Base-by-base conservation (phyloP, 345 rosid species). In the Syzygium grande region DNA sequence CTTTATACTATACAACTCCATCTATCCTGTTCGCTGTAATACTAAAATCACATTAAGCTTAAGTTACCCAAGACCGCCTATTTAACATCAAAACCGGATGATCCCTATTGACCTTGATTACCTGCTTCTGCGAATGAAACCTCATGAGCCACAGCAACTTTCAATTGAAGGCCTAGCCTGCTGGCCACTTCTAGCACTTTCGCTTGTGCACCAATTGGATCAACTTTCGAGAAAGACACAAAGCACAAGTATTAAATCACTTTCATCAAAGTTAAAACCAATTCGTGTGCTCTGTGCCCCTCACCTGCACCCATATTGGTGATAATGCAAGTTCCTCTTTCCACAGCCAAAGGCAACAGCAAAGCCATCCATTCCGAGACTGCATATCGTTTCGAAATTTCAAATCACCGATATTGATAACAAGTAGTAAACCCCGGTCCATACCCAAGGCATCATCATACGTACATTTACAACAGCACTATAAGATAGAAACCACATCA, bases 301-400 rank as follows among this genome's bases (percentile, higher is more conserved):
- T 87, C 93, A 96, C 99, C 92, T 89, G 98, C 97, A 87, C 99
- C 99, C 99, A 96, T 97, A 93, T 97, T 97, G 88, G 97, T 94
- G 85, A 97, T 93, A 34, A 97, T 92, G 92, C 98, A 93, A 65
- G 89, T 93, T 88, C 96, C 96, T 86, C 91, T 96, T 87, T 93
- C 93, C 85, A 96, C 89, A 86, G 98, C 97, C 92, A 95, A 34
- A 85, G 98, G 99, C 52, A 97, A 89, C 43, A 97, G 92, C 93
- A 95, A 86, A 86, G 63, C 90, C 98, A 97, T 95, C 98, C 99
- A 97, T 68, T 94, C 98, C 14, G 95, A 91, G 87, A 97, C 99
- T 96, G 92, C 85, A 78, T 17, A 53, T 77, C 22, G 19, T 73
- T 73, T 73, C 49, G 38, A 73, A 73, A 73, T 73, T 41, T 34